phyloP scores from a whole-genome alignment of 176 grass and related monocot species.

The Ampelocalamus luodianensis region DNA sequence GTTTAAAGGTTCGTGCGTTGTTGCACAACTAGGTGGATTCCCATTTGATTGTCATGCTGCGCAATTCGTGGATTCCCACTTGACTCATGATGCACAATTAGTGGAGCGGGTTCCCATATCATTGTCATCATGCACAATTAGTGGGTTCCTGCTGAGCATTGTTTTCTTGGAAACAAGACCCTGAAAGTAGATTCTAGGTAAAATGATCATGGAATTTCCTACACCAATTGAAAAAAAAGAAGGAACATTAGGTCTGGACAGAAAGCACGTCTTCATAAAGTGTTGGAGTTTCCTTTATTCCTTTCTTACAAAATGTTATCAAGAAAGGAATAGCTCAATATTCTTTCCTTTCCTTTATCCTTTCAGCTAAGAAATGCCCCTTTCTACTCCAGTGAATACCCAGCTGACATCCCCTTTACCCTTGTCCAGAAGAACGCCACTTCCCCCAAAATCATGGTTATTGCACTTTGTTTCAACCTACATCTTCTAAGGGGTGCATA shows the following conservation, averaged over 20 bases:
- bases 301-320: conserved; percentile 35
- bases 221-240: background rate
- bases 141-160: background rate
- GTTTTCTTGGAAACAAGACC: background rate
- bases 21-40: background rate
- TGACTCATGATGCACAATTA: background rate
- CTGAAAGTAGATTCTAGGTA: background rate
- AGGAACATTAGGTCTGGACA: background rate
- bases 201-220: background rate
- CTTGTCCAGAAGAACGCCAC: background rate
- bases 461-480: background rate
- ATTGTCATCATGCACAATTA: background rate
- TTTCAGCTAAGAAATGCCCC: background rate
- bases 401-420: background rate
- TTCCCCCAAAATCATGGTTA: background rate
- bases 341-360: background rate
- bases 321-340: background rate
- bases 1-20: background rate
- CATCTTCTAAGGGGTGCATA: background rate
- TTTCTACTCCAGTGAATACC: background rate
- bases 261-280: background rate
- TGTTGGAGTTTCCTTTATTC: conserved; percentile 43
- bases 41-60: background rate
- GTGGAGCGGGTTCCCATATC: background rate
- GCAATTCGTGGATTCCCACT: background rate